Conservation (phyloP, 441 rosid species). For the Sinapis alba region DNA sequence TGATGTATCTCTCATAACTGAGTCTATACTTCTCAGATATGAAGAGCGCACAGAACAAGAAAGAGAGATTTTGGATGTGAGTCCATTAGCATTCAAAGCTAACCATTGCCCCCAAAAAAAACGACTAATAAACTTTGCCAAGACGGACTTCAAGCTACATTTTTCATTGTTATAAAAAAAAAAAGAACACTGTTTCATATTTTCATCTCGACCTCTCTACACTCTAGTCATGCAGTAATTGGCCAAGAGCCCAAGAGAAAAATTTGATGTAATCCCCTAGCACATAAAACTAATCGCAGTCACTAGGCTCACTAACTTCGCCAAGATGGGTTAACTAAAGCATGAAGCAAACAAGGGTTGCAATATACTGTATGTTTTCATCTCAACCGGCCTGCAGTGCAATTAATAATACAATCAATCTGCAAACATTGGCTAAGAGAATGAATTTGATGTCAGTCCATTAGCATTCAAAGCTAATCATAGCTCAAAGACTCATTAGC, state of each 20-base stretch:
- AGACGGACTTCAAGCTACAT: conserved; percentile 43
- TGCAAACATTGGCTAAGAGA: conserved; percentile 34
- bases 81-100: conserved; percentile 65
- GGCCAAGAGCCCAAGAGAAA: too few species aligned
- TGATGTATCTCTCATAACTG: background rate
- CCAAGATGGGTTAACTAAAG: background rate
- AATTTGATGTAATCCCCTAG: background rate
- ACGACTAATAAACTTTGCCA: conserved; percentile 47
- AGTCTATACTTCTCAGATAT: conserved; percentile 12
- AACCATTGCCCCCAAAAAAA: conserved; percentile 37
- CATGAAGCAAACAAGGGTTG: background rate
- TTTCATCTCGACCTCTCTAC: background rate
- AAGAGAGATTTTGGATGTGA: conserved; percentile 16
- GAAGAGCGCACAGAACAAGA: conserved; percentile 3
- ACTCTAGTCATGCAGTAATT: too few species aligned
- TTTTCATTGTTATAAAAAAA: background rate
- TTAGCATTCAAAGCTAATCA: conserved; percentile 66
- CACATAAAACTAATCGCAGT: background rate
- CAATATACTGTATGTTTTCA: conserved; percentile 23
- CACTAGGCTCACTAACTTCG: background rate
- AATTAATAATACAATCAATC: conserved; percentile 15
- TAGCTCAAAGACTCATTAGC: conserved; percentile 32
- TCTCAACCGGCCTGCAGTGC: conserved; percentile 29
- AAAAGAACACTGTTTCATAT: background rate
- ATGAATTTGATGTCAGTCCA: conserved; percentile 42